Evolutionary conservation across 2,329 filamentous ascomycete genomes (phyloP), one percentile per base, ranked within the genome.

Genomic region (Neonectria sp.): DNA sequence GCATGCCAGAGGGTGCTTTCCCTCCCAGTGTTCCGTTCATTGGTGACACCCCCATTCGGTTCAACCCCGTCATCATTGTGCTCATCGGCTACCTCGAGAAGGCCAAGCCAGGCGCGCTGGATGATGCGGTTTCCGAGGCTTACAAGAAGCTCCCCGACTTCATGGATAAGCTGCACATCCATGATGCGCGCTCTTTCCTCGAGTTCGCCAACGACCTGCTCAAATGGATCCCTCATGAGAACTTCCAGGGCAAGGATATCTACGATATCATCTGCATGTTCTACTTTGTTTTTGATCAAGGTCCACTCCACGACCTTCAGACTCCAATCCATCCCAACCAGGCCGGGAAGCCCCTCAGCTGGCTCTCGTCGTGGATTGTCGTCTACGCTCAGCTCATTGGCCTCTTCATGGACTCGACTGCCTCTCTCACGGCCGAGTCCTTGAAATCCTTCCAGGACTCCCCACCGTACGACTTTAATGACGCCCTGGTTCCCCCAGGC

Each of bases 201-300:
- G 46, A 51, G 0, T 76, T 74, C 29, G 74, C 76, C 48, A 77
- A 79, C 48, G 63, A 75, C 6, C 71, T 80, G 35, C 73, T 82
- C 25, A 75, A 73, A 63, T 84, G 81, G 81, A 76, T 79, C 8
- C 82, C 82, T 0, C 70, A 69, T 0, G 81, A 83, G 70, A 76
- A 75, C 49, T 69, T 68, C 40, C 68, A 78, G 55, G 81, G 79
- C 29, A 76, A 76, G 35, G 76, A 81, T 17, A 75, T 83, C 53
- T 82, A 81, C 70, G 78, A 72, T 24, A 77, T 78, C 31, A 65
- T 83, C 15, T 80, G 78, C 62, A 70, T 81, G 21, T 82, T 83
- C 71, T 83, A 83, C 72, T 83, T 80, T 65, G 69, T 83, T 33
- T 68, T 84, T n/a, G 70, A 77, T 40, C 81, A 82, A 65, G 37